A percentile compares a stretch with the other conserved stretches of the same genome.
Conservation (phyloP, 2,329 filamentous ascomycete species). For the Leptosphaerulina australis region DNA sequence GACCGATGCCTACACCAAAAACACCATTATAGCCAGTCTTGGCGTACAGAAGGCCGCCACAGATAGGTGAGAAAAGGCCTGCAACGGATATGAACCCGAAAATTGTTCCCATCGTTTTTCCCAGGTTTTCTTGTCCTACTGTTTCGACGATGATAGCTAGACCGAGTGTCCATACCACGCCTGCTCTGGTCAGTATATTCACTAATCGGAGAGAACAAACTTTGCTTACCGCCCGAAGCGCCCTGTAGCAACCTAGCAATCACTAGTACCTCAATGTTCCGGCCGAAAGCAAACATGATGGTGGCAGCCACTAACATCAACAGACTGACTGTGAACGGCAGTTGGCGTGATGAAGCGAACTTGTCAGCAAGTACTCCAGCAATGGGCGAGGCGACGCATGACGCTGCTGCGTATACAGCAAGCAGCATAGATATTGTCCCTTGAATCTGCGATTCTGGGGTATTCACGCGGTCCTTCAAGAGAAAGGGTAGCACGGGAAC, state of each 20-base stretch:
- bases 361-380: conserved; percentile 63
- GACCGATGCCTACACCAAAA: conserved; percentile 61
- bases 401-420: conserved; percentile 61
- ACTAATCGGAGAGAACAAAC: too few relatives aligned
- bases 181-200: conserved; percentile 33
- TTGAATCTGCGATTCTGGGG: conserved; percentile 59
- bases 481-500: conserved; percentile 66
- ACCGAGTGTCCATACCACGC: conserved; percentile 65
- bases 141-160: conserved; percentile 65
- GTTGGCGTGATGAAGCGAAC: conserved; percentile 55
- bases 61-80: conserved; percentile 61
- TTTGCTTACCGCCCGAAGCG: conserved; percentile 48
- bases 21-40: conserved; percentile 64
- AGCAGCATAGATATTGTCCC: conserved; percentile 60
- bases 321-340: conserved; percentile 64
- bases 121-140: conserved; percentile 62
- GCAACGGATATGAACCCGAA: conserved; percentile 66
- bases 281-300: conserved; percentile 59
- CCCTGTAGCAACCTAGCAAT: conserved; percentile 64
- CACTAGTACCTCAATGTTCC: conserved; percentile 56
- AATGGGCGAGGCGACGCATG: conserved; percentile 58
- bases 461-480: conserved; percentile 57
- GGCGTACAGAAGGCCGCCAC: conserved; percentile 66
- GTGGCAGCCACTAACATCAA: conserved; percentile 61
- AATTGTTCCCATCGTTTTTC: conserved; percentile 66